Percentiles rank a stretch among this genome's conserved stretches.
phyloP scores from a whole-genome alignment of 306 rosid species.

The barrel medic (Medicago truncatula) region MtrunA17r5.0-ANR NC_053045.1:27678501-27679000 shows the following conservation, averaged over 20 bases:
- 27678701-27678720: too few species aligned
- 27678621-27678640: slow-evolving; percentile 52
- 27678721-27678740: too few species aligned
- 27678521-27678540: slow-evolving; percentile 55
- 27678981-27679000: slow-evolving; percentile 51
- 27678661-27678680: slow-evolving; percentile 58
- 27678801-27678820: too few species aligned
- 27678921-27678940: slow-evolving; percentile 71
- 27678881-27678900: slow-evolving; percentile 58
- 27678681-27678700: slow-evolving; percentile 69
- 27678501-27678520: slow-evolving; percentile 67
- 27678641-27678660: slow-evolving; percentile 41
- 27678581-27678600: slow-evolving; percentile 72
- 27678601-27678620: not conserved
- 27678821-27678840: too few species aligned
- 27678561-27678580: slow-evolving; percentile 85
- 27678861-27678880: slow-evolving; percentile 56
- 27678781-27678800: too few species aligned
- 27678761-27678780: too few species aligned
- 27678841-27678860: not conserved
- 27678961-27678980: slow-evolving; percentile 70
- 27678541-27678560: slow-evolving; percentile 52
- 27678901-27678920: slow-evolving; percentile 75
- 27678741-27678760: too few species aligned
- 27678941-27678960: slow-evolving; percentile 80